Base-by-base conservation (phyloP, 768 basidiomycete genomes). In the Lyophyllum atratum region DNA sequence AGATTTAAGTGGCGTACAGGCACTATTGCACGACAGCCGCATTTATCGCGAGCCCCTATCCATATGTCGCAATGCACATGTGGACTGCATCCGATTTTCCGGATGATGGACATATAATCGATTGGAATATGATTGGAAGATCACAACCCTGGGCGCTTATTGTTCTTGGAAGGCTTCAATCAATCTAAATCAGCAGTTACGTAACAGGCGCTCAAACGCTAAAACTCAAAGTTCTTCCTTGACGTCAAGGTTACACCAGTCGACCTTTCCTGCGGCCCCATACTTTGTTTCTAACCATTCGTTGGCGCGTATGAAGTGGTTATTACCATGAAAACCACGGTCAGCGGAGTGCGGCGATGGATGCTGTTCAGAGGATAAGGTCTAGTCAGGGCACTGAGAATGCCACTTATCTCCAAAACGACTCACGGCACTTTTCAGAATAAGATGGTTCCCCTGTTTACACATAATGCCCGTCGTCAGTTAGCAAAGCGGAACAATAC, bases 301-400 rank as follows among this genome's bases (percentile, higher is more conserved):
- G 67, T 97, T 96, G 42, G 93, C 91, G 56, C 82, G 76, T 66
- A 80, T 85, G 76, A 98, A 98, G 73, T 97, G 95, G 49, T 84
- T 85, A 69, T 95, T 95, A 48, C 92, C 93, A 60, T 92, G 70
- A 76, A 95, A 97, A 10, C 95, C 94, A 55, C 80, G 80, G 60
- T 81, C 73, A 3, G 89, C 94, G 52, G 89, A 87, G 17, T 86
- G 73, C 6, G 94, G 95, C 26, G 90, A 93, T 17, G 94, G 94
- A 73, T 97, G 94, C 83, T 91, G 72, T 25, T 29, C 64, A 6
- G 43, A 71, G 42, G 62, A 59, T 62, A 63, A 74, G 17, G 6
- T 42, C 48, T 55, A 53, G 54, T 62, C 59, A 66, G 57, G 56
- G 54, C 45, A 46, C 45, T 44, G 17, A 12, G 43, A 26, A 24